Percentiles rank a stretch among this genome's conserved stretches.
Conservation (phyloP, 2,329 filamentous ascomycete species). For the Ceratocystis lukuohia region DNA sequence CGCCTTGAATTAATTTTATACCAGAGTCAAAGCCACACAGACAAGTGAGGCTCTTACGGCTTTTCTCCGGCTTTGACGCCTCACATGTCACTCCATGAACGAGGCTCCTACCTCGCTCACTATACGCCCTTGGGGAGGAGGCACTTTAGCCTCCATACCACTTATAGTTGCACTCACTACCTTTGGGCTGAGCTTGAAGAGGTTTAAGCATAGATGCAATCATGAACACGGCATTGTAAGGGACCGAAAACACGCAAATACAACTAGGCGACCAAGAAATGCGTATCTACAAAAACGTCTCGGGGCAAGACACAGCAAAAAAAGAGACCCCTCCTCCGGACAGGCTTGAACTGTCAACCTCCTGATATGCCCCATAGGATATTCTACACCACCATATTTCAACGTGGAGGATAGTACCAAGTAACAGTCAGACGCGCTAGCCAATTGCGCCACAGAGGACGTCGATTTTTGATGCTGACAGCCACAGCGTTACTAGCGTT, state of each 20-base stretch:
- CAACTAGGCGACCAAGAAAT: too few relatives aligned
- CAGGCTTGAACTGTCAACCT: slow-evolving; percentile 17
- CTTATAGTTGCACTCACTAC: not conserved
- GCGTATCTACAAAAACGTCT: too few relatives aligned
- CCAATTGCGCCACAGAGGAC: slow-evolving; percentile 35
- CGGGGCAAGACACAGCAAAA: not conserved
- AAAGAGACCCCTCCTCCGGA: slow-evolving; percentile 9
- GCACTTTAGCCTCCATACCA: not conserved
- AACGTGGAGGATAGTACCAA: not conserved
- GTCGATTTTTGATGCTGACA: slow-evolving; percentile 1
- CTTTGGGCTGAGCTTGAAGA: not conserved
- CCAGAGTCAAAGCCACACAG: not conserved
- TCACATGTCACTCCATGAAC: not conserved
- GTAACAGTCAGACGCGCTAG: slow-evolving; percentile 48
- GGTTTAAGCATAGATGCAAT: not conserved
- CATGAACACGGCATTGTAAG: too few relatives aligned
- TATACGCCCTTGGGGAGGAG: not conserved
- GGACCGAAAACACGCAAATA: too few relatives aligned
- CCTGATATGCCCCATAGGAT: not conserved
- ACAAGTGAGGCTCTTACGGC: not conserved
- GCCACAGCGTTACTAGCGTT: not conserved
- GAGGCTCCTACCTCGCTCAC: not conserved
- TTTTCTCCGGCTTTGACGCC: not conserved
- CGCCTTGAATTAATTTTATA: not conserved
- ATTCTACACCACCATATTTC: not conserved